Percentiles rank a stretch among this genome's conserved stretches.
Evolutionary conservation across 495 filamentous ascomycete species (phyloP).

Genomic region (Sordaria brevicollis): DNA sequence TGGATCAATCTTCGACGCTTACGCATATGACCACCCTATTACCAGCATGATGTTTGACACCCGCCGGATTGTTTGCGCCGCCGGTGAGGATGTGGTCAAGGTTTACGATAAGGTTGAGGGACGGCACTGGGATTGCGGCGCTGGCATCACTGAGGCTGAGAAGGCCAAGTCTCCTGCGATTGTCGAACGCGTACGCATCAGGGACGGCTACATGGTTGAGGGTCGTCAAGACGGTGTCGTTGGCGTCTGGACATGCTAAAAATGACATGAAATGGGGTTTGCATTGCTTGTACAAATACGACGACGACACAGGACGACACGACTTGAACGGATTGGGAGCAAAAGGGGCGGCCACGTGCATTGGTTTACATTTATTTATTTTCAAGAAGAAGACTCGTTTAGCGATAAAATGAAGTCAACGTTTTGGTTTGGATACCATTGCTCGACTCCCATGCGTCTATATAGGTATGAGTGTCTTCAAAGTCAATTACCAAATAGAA

Average conservation of each 20-base stretch:
- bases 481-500: not conserved
- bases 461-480: not conserved
- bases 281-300: not conserved
- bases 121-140: constrained; percentile 92
- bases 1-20: constrained; percentile 91
- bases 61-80: constrained; percentile 82
- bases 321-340: not conserved
- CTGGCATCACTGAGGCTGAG: constrained; percentile 58
- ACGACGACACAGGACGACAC: not conserved
- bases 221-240: constrained; percentile 81
- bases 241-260: constrained; percentile 82
- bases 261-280: not conserved
- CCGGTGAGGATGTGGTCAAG: constrained; percentile 87
- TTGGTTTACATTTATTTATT: not conserved
- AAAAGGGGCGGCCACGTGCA: not conserved
- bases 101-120: constrained; percentile 97
- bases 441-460: too few species aligned
- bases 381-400: not conserved
- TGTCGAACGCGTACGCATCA: constrained; percentile 82
- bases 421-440: not conserved
- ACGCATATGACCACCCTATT: constrained; percentile 85
- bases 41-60: constrained; percentile 98
- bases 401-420: not conserved
- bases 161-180: constrained; percentile 48
- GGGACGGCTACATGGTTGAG: constrained; percentile 90